Base-by-base conservation (phyloP, 2,329 filamentous ascomycete species). In the Sporothrix globosa region DNA sequence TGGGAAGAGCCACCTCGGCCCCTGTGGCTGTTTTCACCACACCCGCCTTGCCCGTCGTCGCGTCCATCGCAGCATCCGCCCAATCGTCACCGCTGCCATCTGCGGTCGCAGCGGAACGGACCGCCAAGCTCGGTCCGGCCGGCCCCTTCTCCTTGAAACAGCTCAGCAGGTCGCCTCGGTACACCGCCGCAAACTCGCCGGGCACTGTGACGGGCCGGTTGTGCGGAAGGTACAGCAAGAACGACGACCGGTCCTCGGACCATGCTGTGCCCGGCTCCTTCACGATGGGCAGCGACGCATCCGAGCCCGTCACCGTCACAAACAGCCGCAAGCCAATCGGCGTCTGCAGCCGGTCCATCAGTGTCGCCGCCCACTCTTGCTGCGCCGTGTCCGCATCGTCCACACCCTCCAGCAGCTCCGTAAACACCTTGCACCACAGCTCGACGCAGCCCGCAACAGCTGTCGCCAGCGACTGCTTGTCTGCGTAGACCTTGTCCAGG, bases 41-140 rank as follows among this genome's bases (percentile, higher is more conserved):
- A 72, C 82, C 82, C 2, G 81, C 81, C 68, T 60, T 78, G 21
- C 77, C 76, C 0, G 76, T 77, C 10, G 71, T 46, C 19, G 70
- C 71, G 68, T 81, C 80, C 13, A 80, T 73, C 2, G 78, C 77
- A 0, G 85, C 77, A 39, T 82, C 80, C 13, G 81, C 82, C 83
- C 83, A 85, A 71, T 82, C 82, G 41, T 84, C 83, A 9, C 70
- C 73, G 10, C 69, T 71, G 68, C 71, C 60, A 67, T 54, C 48
- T 46, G 41, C 54, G 17, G 61, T 39, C 3, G 21, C 39, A 7
- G 24, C 60, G 27, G 58, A 46, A 5, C 58, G 58, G 4, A 46
- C 39, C 4, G 58, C 39, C 39, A 63, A 21, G 13, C n/a, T 44
- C 34, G 34, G 24, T 10, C 69, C 48, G 27, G 67, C 6, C 61